Evolutionary conservation across 2,329 filamentous ascomycete genomes (phyloP).

Genomic region (Fusarium sp.): DNA sequence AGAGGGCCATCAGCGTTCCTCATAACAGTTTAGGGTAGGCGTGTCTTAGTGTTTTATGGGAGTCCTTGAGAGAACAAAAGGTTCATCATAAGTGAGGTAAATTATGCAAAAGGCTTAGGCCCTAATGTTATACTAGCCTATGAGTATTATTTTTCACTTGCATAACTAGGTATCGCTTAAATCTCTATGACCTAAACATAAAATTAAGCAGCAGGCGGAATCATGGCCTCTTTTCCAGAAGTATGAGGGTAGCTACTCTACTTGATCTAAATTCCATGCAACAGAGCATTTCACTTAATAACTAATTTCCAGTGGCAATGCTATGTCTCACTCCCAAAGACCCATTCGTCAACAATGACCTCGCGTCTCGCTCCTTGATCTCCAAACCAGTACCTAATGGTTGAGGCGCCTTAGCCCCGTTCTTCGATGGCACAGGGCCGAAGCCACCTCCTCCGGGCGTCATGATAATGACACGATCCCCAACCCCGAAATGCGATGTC

Average conservation of each 20-base stretch:
- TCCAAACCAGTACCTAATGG: background rate
- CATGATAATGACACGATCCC: slow-evolving; percentile 41
- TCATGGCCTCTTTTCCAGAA: background rate
- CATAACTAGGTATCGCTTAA: too few relatives aligned
- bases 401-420: background rate
- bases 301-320: slow-evolving; percentile 32
- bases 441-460: slow-evolving; percentile 46
- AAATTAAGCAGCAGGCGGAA: too few relatives aligned
- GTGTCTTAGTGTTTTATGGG: too few relatives aligned
- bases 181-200: too few relatives aligned
- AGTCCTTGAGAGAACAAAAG: too few relatives aligned
- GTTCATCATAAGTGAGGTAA: too few relatives aligned
- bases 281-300: background rate
- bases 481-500: slow-evolving; percentile 35
- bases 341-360: slow-evolving; percentile 32
- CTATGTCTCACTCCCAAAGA: slow-evolving; percentile 35
- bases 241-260: background rate
- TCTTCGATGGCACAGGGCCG: slow-evolving; percentile 6
- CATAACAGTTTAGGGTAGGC: too few relatives aligned
- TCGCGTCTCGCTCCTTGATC: slow-evolving; percentile 20
- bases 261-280: background rate
- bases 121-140: too few relatives aligned
- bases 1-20: too few relatives aligned
- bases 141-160: too few relatives aligned
- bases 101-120: too few relatives aligned